Conservation (phyloP, 2,329 filamentous ascomycete species). For the Fusarium veterinarium region DNA sequence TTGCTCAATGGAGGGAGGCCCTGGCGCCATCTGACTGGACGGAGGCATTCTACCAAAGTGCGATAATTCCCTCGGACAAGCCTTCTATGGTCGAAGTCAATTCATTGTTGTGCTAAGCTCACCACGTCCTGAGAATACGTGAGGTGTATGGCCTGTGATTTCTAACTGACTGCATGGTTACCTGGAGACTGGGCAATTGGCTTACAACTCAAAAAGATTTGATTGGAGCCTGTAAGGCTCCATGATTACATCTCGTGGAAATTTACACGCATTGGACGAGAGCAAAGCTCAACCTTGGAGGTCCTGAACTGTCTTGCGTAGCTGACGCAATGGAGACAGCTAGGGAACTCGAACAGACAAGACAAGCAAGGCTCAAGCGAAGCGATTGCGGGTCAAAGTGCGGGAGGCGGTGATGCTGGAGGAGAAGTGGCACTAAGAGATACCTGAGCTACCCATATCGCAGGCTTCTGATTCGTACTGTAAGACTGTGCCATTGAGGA, state of each 20-base stretch:
- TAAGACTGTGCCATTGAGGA: not conserved
- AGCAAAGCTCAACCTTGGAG: conserved; percentile 1
- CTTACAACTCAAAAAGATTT: not conserved
- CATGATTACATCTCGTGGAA: not conserved
- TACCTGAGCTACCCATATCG: conserved; percentile 24
- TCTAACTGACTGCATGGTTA: not conserved
- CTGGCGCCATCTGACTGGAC: conserved; percentile 13
- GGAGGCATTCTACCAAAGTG: conserved; percentile 1
- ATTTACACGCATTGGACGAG: conserved; percentile 8
- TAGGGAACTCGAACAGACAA: conserved; percentile 19
- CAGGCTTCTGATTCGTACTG: conserved; percentile 25
- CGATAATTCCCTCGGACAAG: conserved; percentile 19
- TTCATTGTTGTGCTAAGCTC: conserved; percentile 10
- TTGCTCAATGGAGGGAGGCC: conserved; percentile 14
- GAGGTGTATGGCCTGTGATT: not conserved
- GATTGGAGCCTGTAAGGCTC: not conserved
- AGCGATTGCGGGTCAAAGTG: conserved; percentile 29
- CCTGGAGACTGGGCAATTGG: not conserved
- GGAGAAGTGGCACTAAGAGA: conserved; percentile 20
- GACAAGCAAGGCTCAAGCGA: conserved; percentile 27
- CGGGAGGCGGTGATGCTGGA: conserved; percentile 38
- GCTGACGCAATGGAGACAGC: conserved; percentile 39
- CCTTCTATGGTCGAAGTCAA: conserved; percentile 7
- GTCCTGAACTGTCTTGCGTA: conserved; percentile 14
- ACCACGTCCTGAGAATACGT: not conserved